These are phyloP conservation scores for Trametes villosa DNA, from an alignment of 768 basidiomycete genomes.

Conservation along the genomic window DNA sequence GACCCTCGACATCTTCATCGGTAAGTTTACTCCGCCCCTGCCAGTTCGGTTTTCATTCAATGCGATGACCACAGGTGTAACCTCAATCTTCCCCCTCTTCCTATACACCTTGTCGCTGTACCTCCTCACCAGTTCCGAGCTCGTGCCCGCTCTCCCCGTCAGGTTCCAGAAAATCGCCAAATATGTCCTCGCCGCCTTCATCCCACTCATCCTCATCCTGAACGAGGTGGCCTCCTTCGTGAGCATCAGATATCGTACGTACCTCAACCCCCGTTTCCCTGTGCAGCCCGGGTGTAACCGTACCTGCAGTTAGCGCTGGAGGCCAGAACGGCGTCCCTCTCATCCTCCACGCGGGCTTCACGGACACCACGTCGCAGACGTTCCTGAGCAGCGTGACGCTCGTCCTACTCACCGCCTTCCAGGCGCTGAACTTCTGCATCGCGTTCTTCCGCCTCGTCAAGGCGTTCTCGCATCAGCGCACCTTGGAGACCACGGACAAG, in stretches of 20 bases:
- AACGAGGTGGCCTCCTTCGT: slow-evolving; percentile 71
- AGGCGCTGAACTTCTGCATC: slow-evolving; percentile 61
- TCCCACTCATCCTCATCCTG: slow-evolving; percentile 56
- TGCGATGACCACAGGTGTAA: slow-evolving; percentile 48
- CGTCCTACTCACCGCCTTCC: slow-evolving; percentile 58
- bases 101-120: slow-evolving; percentile 66
- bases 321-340: slow-evolving; percentile 4
- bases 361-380: slow-evolving; percentile 45
- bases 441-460: slow-evolving; percentile 60
- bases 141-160: slow-evolving; percentile 56
- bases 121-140: slow-evolving; percentile 54
- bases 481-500: slow-evolving; percentile 47
- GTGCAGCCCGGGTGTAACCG: background rate
- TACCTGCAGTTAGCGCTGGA: slow-evolving; percentile 9
- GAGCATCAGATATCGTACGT: slow-evolving; percentile 59
- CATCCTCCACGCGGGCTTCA: slow-evolving; percentile 47
- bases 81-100: slow-evolving; percentile 69
- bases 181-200: slow-evolving; percentile 51
- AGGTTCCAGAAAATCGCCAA: slow-evolving; percentile 50
- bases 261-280: background rate
- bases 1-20: slow-evolving; percentile 60
- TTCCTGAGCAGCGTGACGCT: slow-evolving; percentile 67
- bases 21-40: slow-evolving; percentile 42
- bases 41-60: background rate
- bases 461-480: slow-evolving; percentile 54